Percentiles rank a stretch among this genome's conserved stretches.
Conservation (phyloP, 2,329 filamentous ascomycete species). For the Aureobasidium sp. region DNA sequence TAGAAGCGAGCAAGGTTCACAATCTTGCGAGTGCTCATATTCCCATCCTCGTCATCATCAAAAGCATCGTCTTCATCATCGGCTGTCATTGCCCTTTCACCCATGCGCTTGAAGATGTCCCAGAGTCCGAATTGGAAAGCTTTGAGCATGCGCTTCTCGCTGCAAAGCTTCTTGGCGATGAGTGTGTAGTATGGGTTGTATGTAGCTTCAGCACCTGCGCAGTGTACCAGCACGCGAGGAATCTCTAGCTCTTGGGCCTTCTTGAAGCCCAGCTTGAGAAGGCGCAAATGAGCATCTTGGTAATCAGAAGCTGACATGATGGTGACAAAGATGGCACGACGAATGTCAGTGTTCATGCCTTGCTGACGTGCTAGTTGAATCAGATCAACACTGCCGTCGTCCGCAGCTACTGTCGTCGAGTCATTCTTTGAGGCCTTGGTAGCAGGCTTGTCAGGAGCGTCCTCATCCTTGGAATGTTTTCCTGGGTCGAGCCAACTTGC, state of each 20-base stretch:
- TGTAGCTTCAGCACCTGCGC: conserved; percentile 67
- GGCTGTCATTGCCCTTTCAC: conserved; percentile 57
- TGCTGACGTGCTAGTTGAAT: conserved; percentile 67
- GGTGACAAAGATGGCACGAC: conserved; percentile 85
- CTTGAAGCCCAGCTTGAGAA: conserved; percentile 77
- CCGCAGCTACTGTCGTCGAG: background rate
- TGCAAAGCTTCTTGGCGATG: conserved; percentile 70
- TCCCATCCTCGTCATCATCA: conserved; percentile 37
- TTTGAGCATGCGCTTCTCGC: conserved; percentile 58
- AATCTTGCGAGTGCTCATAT: conserved; percentile 47
- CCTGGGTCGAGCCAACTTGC: conserved; percentile 65
- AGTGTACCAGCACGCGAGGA: conserved; percentile 78
- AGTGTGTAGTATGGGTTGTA: conserved; percentile 95
- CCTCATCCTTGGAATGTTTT: conserved; percentile 14
- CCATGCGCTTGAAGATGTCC: conserved; percentile 75
- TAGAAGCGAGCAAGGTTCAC: conserved; percentile 63
- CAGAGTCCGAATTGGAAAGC: conserved; percentile 83
- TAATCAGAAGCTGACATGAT: conserved; percentile 79
- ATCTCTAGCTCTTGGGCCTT: conserved; percentile 80
- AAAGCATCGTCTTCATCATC: conserved; percentile 48
- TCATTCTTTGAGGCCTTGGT: background rate
- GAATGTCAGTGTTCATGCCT: conserved; percentile 78
- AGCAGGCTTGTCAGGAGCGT: background rate
- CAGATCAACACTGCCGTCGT: conserved; percentile 50
- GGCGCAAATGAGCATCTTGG: conserved; percentile 71